A percentile compares a stretch with the other conserved stretches of the same genome.
Conservation (phyloP, 1,284 basidiomycete genomes). For the Gomphus bonarii region DNA sequence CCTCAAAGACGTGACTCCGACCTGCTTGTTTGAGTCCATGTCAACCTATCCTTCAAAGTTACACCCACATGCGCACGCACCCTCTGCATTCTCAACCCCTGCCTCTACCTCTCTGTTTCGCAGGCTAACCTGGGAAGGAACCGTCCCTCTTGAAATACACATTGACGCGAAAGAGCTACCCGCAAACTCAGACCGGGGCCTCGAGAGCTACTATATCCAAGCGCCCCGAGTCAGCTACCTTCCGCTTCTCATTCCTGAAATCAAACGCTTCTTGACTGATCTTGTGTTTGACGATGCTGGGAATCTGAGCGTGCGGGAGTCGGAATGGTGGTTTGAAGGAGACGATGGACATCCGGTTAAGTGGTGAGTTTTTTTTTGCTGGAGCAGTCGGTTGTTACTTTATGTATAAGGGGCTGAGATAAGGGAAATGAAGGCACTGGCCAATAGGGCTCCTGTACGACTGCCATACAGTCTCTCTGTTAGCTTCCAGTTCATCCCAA, state of each 20-base stretch:
- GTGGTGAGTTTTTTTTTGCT: constrained; percentile 46
- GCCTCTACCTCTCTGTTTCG: constrained; percentile 66
- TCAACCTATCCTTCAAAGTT: constrained; percentile 45
- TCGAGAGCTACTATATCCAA: constrained; percentile 80
- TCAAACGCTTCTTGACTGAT: constrained; percentile 78
- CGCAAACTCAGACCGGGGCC: constrained; percentile 74
- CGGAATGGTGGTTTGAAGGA: constrained; percentile 93
- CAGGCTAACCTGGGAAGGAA: constrained; percentile 75
- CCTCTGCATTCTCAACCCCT: constrained; percentile 39
- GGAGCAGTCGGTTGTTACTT: background rate
- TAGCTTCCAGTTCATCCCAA: constrained; percentile 32
- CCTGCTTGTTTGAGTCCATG: constrained; percentile 26
- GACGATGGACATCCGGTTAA: constrained; percentile 65
- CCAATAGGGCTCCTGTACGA: constrained; percentile 88
- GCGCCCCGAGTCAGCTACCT: constrained; percentile 87
- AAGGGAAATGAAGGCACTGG: constrained; percentile 72
- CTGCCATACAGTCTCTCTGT: constrained; percentile 50
- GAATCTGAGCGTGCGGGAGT: constrained; percentile 61
- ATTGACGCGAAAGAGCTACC: constrained; percentile 80
- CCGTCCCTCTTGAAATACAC: constrained; percentile 75
- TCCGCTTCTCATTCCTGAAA: constrained; percentile 79
- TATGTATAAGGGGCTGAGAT: background rate
- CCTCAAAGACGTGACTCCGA: too few species aligned
- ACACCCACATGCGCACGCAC: constrained; percentile 14
- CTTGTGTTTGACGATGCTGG: constrained; percentile 81